Percentiles rank a stretch among this genome's conserved stretches.
phyloP scores from a whole-genome alignment of 2,329 filamentous ascomycete genomes.

The Penicillium polonicum region DNA sequence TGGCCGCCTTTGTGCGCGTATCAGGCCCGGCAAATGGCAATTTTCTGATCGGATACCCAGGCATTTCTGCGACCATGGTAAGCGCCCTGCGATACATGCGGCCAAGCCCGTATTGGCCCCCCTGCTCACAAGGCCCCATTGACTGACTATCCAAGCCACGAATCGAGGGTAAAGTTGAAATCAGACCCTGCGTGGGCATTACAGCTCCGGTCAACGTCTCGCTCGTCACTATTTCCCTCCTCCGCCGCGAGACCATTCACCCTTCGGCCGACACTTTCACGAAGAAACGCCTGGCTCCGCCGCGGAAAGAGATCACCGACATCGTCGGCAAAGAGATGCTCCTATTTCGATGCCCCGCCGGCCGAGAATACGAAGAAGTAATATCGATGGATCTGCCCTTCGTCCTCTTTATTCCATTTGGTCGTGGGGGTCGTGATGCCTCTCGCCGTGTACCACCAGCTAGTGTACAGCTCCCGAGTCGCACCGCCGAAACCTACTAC shows the following conservation, averaged over 20 bases:
- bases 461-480: constrained; percentile 82
- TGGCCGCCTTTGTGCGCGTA: constrained; percentile 87
- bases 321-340: constrained; percentile 95
- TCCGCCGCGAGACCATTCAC: constrained; percentile 93
- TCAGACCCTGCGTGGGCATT: constrained; percentile 79
- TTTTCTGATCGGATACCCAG: constrained; percentile 94
- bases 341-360: constrained; percentile 79
- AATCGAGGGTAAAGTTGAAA: constrained; percentile 97
- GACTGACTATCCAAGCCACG: constrained; percentile 63
- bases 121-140: constrained; percentile 6
- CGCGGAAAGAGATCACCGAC: constrained; percentile 85
- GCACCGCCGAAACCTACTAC: constrained; percentile 96
- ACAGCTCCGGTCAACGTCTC: constrained; percentile 89
- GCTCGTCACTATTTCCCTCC: constrained; percentile 88
- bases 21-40: constrained; percentile 96
- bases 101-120: neutral
- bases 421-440: constrained; percentile 83
- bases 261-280: constrained; percentile 91
- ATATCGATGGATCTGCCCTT: constrained; percentile 97
- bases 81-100: constrained; percentile 42
- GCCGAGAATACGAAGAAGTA: constrained; percentile 82
- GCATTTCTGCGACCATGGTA: constrained; percentile 95
- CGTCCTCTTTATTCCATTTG: constrained; percentile 94
- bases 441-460: constrained; percentile 88
- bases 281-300: constrained; percentile 86